Conservation (phyloP, 2,329 filamentous ascomycete species). For the Pleoardoris graminearum region DNA sequence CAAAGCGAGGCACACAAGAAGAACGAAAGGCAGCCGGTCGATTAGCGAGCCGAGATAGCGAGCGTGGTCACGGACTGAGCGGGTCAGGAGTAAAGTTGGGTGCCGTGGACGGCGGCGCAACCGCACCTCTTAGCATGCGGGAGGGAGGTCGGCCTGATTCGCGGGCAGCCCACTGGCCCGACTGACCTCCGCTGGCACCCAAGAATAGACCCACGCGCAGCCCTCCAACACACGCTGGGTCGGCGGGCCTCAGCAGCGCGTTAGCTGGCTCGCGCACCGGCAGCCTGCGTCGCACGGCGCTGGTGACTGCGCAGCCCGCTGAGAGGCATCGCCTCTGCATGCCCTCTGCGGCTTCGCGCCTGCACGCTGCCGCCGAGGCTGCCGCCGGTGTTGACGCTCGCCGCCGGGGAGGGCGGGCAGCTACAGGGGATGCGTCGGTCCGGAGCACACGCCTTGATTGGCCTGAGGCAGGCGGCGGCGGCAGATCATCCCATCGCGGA, state of each 20-base stretch:
- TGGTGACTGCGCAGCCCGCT: neutral
- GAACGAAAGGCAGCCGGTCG: constrained; percentile 8
- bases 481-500: constrained; percentile 30
- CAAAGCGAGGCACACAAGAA: constrained; percentile 6
- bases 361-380: constrained; percentile 7
- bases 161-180: constrained; percentile 6
- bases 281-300: constrained; percentile 4
- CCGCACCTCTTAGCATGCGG: constrained; percentile 9
- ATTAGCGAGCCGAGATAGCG: constrained; percentile 9
- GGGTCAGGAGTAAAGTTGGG: constrained; percentile 10
- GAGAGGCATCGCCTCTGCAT: neutral
- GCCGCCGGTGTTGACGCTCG: neutral
- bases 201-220: constrained; percentile 25
- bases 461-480: constrained; percentile 21
- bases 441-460: constrained; percentile 6
- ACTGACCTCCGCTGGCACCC: constrained; percentile 17
- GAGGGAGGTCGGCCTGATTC: constrained; percentile 15
- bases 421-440: constrained; percentile 1
- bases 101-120: constrained; percentile 7
- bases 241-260: constrained; percentile 5
- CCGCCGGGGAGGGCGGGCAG: neutral
- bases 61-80: constrained; percentile 16
- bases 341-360: constrained; percentile 1
- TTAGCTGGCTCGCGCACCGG: neutral
- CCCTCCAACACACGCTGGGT: constrained; percentile 7